A percentile compares a stretch with the other conserved stretches of the same genome.
Evolutionary conservation across 139 green algal genomes (phyloP).

Genomic region (Closterium sp.): DNA sequence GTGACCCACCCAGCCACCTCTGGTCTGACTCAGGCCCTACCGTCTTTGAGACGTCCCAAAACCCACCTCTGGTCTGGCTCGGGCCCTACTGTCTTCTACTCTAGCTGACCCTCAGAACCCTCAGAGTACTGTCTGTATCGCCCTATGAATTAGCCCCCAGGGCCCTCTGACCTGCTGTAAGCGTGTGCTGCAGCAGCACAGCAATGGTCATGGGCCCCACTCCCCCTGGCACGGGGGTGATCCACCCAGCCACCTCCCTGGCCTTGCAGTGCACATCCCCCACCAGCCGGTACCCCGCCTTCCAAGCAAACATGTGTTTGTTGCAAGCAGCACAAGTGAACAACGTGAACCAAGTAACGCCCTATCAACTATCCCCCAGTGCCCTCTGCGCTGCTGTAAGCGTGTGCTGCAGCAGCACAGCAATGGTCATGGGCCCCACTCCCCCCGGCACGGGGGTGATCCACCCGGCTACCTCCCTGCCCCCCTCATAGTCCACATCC

Average conservation of each 20-base stretch:
- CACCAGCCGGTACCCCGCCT: slow-evolving; percentile 78
- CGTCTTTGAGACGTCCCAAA: too few species aligned
- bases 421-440: slow-evolving; percentile 90
- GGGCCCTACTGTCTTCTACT: too few species aligned
- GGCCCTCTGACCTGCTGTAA: not conserved
- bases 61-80: too few species aligned
- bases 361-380: not conserved
- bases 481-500: slow-evolving; percentile 80
- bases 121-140: slow-evolving; percentile 58
- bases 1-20: slow-evolving; percentile 74
- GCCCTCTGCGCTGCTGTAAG: slow-evolving; percentile 34
- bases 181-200: too few species aligned
- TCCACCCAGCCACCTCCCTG: slow-evolving; percentile 17
- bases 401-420: slow-evolving; percentile 81
- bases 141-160: slow-evolving; percentile 70
- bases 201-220: slow-evolving; percentile 62
- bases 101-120: too few species aligned
- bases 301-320: too few species aligned
- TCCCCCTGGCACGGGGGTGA: too few species aligned
- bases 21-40: too few species aligned
- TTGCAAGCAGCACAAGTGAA: too few species aligned
- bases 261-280: slow-evolving; percentile 80
- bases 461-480: slow-evolving; percentile 58
- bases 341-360: too few species aligned
- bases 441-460: slow-evolving; percentile 87